phyloP scores from a whole-genome alignment of 345 rosid genomes.

The Theobroma cacao region DNA sequence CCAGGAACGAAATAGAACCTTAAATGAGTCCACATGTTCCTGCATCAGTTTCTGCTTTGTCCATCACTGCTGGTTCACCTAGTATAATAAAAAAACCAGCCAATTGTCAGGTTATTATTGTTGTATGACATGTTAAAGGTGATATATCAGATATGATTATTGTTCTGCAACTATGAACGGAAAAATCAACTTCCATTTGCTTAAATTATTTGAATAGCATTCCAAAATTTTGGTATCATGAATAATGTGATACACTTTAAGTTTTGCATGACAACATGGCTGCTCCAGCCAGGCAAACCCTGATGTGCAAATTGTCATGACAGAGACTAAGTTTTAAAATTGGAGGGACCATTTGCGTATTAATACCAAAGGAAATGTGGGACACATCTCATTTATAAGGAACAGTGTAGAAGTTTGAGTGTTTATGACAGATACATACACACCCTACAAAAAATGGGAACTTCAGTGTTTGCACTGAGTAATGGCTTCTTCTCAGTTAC shows the following conservation, averaged over 20 bases:
- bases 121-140: not conserved
- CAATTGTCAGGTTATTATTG: not conserved
- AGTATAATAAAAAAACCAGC: not conserved
- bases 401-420: not conserved
- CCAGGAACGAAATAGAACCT: not conserved
- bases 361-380: not conserved
- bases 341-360: not conserved
- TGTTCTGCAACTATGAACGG: not conserved
- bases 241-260: not conserved
- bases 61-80: not conserved
- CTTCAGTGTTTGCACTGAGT: not conserved
- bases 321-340: not conserved
- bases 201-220: not conserved
- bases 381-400: not conserved
- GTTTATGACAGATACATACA: not conserved
- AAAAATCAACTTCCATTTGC: conserved; percentile 3
- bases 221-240: not conserved
- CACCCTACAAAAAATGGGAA: not conserved
- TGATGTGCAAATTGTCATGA: not conserved
- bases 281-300: not conserved
- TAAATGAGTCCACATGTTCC: not conserved
- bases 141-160: not conserved
- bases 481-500: conserved; percentile 18
- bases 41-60: not conserved
- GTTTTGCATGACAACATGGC: not conserved